Evolutionary conservation across 257 asterid genomes (phyloP), one percentile per base, ranked within the genome.

Genomic region (Solanum medicagineum): DNA sequence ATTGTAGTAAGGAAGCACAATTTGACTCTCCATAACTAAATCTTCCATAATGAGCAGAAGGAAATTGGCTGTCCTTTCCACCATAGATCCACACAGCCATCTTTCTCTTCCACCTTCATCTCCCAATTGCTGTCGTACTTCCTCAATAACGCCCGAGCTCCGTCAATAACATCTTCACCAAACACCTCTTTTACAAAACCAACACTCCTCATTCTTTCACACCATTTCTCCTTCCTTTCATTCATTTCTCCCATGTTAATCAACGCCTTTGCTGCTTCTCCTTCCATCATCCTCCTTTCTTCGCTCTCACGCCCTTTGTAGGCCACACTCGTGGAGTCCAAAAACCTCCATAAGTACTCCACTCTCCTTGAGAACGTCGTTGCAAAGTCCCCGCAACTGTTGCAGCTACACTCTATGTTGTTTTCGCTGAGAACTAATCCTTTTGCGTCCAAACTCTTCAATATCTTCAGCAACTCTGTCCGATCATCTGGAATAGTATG

Each of bases 61-160:
- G 98, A 93, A 40, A 93, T 92, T 2, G 95, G 90, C 85, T 93
- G 97, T 22, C 97, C 98, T 88, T 93, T 95, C 98, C 97, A 95
- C 89, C 92, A 90, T 87, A 95, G 62, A 22, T 91, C 92, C 19
- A 93, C 90, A 79, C 94, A 92, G 7, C 92, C 89, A 63, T 93
- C 96, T 75, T 51, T 90, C 85, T 93, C 97, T 7, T 93, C 98
- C 80, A 86, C 90, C 80, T 88, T 89, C 75, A 94, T 88, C 92
- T 94, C 97, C 98, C 98, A 95, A 32, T 91, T 92, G 45, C 89
- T 89, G 26, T 95, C 98, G 55, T 95, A 95, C 89, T 95, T 95
- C 90, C 94, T 90, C 90, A 94, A 75, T 92, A 95, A 86, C 1
- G 94, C 92, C 73, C 90, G 90, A n/a, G 98, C 98, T 74, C 97